Base-by-base conservation (phyloP, 139 green algal genomes). In the Choricystis sp. region DNA sequence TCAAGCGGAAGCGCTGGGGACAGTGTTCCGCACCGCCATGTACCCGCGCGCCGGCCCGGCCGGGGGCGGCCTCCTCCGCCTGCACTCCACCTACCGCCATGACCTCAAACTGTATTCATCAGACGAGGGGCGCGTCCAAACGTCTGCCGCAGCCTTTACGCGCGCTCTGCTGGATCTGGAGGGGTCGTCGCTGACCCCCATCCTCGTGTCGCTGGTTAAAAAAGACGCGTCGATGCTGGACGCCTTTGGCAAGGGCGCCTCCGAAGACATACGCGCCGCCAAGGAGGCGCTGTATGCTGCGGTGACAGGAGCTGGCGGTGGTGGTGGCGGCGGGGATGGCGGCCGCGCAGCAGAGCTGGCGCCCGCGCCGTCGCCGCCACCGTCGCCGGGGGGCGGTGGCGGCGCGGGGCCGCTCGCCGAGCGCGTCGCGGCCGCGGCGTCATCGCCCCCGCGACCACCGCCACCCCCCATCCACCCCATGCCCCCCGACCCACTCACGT, bases 31-130 rank as follows among this genome's bases (percentile, higher is more conserved):
- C n/a, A 85, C 82, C 62, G 75, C 86, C 40, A 98, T 99, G 93
- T 99, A 98, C 74, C 93, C 92, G 14, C 76, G 69, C 24, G 71
- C 72, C 60, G 74, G 77, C 16, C 76, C 72, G 0, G 66, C 79
- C 22, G 86, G 85, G 25, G 76, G 73, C n/a, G 93, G 93, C 30
- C 81, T 98, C 62, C 80, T 99, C 65, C 83, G 93, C 48, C 83
- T 99, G 63, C 92, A 99, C 83, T 92, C 79, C 59, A 99, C 93
- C 19, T 98, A 97, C 80, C 85, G 90, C 56, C 92, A 99, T 55
- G 93, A 99, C 79, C 79, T 99, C 56, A 99, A 99, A 69, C 96
- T 99, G 70, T 98, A 99, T 81, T 91, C 82, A 28, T 92, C 81
- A 2, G 92, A 97, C 65, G 83, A 94, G 72, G 86, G 86, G 4